Evolutionary conservation across 306 rosid genomes (phyloP).

Genomic region (Dalbergia cultrata): DNA sequence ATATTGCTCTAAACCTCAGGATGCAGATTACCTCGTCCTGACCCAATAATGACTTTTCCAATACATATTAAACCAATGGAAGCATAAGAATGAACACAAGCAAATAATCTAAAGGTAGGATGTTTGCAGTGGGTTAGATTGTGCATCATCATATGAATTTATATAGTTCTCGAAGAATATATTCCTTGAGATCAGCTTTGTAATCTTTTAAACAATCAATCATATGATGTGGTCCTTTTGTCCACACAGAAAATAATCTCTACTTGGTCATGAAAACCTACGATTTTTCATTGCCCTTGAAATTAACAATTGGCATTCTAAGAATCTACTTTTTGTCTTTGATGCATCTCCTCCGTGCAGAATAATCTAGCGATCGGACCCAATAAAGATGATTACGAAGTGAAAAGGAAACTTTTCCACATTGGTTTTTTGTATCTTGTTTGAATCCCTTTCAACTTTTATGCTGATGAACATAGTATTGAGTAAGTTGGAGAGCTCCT

Average conservation of each 20-base stretch:
- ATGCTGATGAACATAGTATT: slow-evolving; percentile 36
- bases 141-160: slow-evolving; percentile 52
- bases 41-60: slow-evolving; percentile 27
- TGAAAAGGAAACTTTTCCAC: slow-evolving; percentile 40
- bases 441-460: slow-evolving; percentile 10
- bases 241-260: neutral
- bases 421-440: neutral
- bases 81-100: neutral
- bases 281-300: slow-evolving; percentile 29
- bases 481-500: slow-evolving; percentile 3
- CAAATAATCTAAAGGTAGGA: slow-evolving; percentile 16
- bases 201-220: slow-evolving; percentile 33
- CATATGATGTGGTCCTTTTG: slow-evolving; percentile 39
- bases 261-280: neutral
- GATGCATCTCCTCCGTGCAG: neutral
- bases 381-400: slow-evolving; percentile 28
- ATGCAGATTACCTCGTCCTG: slow-evolving; percentile 34
- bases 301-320: slow-evolving; percentile 11
- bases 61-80: slow-evolving; percentile 6
- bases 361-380: neutral
- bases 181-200: slow-evolving; percentile 4
- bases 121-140: slow-evolving; percentile 39
- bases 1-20: slow-evolving; percentile 57
- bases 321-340: slow-evolving; percentile 37
- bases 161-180: slow-evolving; percentile 42